These are phyloP conservation scores for Xylaria bambusicola DNA, from an alignment of 495 filamentous ascomycete species.

Conservation along the genomic window DNA sequence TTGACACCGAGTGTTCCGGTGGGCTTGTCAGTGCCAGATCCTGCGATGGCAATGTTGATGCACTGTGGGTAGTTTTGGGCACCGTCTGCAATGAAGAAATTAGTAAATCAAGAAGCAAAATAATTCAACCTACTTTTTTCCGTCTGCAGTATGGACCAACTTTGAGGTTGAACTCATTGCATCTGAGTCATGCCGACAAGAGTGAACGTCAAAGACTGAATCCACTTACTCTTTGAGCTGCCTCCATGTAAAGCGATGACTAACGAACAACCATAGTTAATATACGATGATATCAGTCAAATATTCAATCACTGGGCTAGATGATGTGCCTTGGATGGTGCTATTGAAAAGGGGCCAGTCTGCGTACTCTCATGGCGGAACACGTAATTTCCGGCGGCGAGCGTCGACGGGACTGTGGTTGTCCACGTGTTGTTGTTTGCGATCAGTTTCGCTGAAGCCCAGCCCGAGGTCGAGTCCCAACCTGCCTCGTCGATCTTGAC, in stretches of 20 bases:
- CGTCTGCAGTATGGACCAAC: no score
- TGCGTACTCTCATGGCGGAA: conserved; percentile 67
- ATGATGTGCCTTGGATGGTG: no score
- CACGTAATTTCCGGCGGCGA: conserved; percentile 65
- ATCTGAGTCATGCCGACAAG: neutral
- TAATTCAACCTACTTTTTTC: no score
- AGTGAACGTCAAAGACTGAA: neutral
- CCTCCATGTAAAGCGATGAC: conserved; percentile 9
- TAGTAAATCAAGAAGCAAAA: no score
- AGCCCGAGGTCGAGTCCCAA: conserved; percentile 31
- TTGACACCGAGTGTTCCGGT: conserved; percentile 54
- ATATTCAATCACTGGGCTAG: no score
- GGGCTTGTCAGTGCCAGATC: conserved; percentile 58
- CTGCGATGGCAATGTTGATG: conserved; percentile 65
- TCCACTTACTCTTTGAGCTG: neutral
- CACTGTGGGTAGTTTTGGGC: conserved; percentile 73
- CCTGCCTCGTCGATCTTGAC: conserved; percentile 45
- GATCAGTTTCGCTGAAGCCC: conserved; percentile 33
- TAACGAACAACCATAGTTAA: neutral
- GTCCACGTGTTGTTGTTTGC: conserved; percentile 61
- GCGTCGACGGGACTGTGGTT: conserved; percentile 59
- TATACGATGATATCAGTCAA: neutral
- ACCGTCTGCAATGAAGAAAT: conserved; percentile 52
- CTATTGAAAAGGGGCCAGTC: neutral
- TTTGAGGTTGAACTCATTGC: no score